Evolutionary conservation across 2,329 filamentous ascomycete genomes (phyloP), one percentile per base, ranked within the genome.

Genomic region (Fusarium tanahbumbuense): DNA sequence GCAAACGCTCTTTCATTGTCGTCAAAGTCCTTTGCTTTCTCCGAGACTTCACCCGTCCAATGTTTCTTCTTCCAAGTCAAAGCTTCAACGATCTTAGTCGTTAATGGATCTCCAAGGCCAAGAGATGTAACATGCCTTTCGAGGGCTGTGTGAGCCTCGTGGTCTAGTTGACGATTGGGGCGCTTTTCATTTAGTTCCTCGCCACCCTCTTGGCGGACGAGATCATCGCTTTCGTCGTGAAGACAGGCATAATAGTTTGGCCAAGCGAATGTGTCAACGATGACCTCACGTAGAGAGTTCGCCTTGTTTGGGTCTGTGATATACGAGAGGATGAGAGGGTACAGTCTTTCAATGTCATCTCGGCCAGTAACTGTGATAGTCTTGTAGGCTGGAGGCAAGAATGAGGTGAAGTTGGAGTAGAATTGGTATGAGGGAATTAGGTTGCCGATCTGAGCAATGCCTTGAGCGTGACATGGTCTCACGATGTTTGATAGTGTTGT

Each of bases 91-190:
- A 63, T 54, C 27, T 40, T 45, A 16, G n/a, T n/a, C 15, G 40
- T 48, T 6, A 28, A 10, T 13, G 41, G 27, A 30, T 59, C 27
- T 18, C 30, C 18, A 18, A 42, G 47, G 5, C n/a, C 60, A 22
- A 59, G 40, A 37, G 27, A 59, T 46, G 27, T 25, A 65, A 64
- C 52, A 28, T 50, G 52, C 22, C 44, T 52, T 41, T 64, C 23
- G 8, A 59, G n/a, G 3, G 22, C 48, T 22, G 12, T 32, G 15
- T 49, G 61, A 23, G 25, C 25, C 20, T 28, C 3, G 34, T 52
- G 15, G 20, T 23, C 28, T 23, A 48, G 23, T 27, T 34, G 27
- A 37, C 23, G n/a, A 64, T 64, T 64, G 61, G 61, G 15, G 40
- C 40, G 40, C 60, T 64, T 64, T 59, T 20, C 3, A 11, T 27